Conservation (phyloP, 805 yeast species). For the Isabelozyma rhagii region DNA sequence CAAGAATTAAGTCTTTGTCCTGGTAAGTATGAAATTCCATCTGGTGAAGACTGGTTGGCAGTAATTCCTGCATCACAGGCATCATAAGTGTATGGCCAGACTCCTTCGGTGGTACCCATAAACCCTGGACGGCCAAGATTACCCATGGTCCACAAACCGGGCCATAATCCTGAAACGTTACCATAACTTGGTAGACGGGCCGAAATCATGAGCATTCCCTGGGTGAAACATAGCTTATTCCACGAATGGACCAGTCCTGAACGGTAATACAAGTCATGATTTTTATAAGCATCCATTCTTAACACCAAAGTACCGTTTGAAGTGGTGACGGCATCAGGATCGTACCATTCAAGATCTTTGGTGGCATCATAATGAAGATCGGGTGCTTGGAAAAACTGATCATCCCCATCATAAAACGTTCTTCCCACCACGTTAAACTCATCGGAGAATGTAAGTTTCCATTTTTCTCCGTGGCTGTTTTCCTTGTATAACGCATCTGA, state of each 20-base stretch:
- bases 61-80: slow-evolving; percentile 40
- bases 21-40: slow-evolving; percentile 39
- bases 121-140: slow-evolving; percentile 40
- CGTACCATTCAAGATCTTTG: slow-evolving; percentile 43
- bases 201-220: slow-evolving; percentile 29
- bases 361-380: slow-evolving; percentile 43
- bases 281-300: slow-evolving; percentile 38
- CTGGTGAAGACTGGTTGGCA: slow-evolving; percentile 39
- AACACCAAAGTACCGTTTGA: slow-evolving; percentile 35
- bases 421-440: slow-evolving; percentile 43
- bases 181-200: slow-evolving; percentile 37
- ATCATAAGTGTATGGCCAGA: slow-evolving; percentile 41
- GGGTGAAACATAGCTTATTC: slow-evolving; percentile 38
- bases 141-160: slow-evolving; percentile 42
- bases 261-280: slow-evolving; percentile 33
- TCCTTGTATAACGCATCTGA: slow-evolving; percentile 19
- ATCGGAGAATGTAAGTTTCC: slow-evolving; percentile 39
- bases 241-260: slow-evolving; percentile 41
- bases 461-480: slow-evolving; percentile 49
- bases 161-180: slow-evolving; percentile 38
- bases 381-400: slow-evolving; percentile 40
- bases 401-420: slow-evolving; percentile 43
- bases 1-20: slow-evolving; percentile 34
- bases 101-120: slow-evolving; percentile 35
- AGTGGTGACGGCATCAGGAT: slow-evolving; percentile 42